These are phyloP conservation scores for Leishmania major DNA, from an alignment of 208 protist genomes.

Conservation along the genomic window DNA sequence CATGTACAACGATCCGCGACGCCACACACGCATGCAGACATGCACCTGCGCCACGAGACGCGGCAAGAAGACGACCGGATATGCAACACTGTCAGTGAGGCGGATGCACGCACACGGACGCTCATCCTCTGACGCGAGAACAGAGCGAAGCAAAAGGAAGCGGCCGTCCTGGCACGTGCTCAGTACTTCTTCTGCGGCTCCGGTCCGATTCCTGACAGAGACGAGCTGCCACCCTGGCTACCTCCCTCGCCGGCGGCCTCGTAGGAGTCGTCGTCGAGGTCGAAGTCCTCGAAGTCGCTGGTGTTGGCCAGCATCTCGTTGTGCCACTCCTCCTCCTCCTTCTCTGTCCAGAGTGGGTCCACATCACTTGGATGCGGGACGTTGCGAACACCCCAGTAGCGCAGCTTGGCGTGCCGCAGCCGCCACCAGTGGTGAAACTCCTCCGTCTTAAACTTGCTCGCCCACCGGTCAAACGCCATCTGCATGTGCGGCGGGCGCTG, in stretches of 20 bases:
- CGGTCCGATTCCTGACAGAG: conserved; percentile 24
- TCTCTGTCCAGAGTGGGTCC: conserved; percentile 90
- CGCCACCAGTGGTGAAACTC: conserved; percentile 94
- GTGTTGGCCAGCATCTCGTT: conserved; percentile 90
- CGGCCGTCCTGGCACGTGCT: background rate
- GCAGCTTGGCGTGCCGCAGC: conserved; percentile 88
- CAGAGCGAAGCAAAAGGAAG: background rate
- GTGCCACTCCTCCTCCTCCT: conserved; percentile 93
- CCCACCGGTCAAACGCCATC: conserved; percentile 93
- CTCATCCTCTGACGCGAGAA: background rate
- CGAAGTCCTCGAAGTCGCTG: conserved; percentile 86
- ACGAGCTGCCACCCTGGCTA: background rate
- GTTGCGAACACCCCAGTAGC: conserved; percentile 91
- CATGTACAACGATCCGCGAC: background rate
- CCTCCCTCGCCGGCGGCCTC: conserved; percentile 65
- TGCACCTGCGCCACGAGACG: background rate
- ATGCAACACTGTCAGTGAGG: background rate
- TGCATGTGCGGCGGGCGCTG: conserved; percentile 92
- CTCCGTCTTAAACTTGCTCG: conserved; percentile 92
- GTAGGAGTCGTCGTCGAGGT: conserved; percentile 81
- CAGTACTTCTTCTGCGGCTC: conserved; percentile 35
- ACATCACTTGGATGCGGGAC: conserved; percentile 92
- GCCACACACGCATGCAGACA: background rate
- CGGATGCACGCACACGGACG: background rate
- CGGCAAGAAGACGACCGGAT: too few relatives aligned